Base-by-base conservation (phyloP, 371 early-diverging fungal species). In the Syncephalastrum monosporum region DNA sequence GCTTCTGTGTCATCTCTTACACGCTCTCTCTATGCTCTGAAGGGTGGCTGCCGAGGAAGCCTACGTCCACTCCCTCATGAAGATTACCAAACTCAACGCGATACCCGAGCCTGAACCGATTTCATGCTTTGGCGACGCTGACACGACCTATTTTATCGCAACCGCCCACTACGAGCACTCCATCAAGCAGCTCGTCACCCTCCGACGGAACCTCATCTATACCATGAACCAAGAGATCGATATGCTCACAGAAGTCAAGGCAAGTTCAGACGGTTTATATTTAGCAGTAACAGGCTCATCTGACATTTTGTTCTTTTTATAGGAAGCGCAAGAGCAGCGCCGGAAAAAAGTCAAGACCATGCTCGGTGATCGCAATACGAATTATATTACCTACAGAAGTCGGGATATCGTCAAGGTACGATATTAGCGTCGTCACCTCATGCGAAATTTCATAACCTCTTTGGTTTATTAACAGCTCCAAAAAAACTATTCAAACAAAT, bases 31-130 rank as follows among this genome's bases (percentile, higher is more conserved):
- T 41, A 5, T 50, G 3, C 19, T 38, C 5, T 41, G 14, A 52
- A 78, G 79, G 43, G 51, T 75, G n/a, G 16, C 52, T 23, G 75
- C 75, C 24, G 79, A 78, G 59, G 79, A 78, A 61, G 62, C 59
- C 1, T 75, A 78, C 50, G 51, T 67, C 1, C 23, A 49, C 21
- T 66, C 69, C 2, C 50, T 78, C 8, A 29, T 33, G 10, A 75
- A 73, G 29, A 69, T 75, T n/a, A 64, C 50, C 47, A 67, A 57
- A 24, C 15, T 63, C 7, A 55, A 65, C 25, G 46, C 47, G 27
- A 52, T 42, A 2, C 53, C 63, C 21, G 73, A 71, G 42, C 50
- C 51, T 3, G 63, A 72, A 47, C 52, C 45, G 23, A 42, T 54
- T 12, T 55, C 56, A n/a, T 68, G 61, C 48, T 71, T 73, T 60